phyloP scores from a whole-genome alignment of 164 flowering plant species.

The Umbilicus rupestris region DNA sequence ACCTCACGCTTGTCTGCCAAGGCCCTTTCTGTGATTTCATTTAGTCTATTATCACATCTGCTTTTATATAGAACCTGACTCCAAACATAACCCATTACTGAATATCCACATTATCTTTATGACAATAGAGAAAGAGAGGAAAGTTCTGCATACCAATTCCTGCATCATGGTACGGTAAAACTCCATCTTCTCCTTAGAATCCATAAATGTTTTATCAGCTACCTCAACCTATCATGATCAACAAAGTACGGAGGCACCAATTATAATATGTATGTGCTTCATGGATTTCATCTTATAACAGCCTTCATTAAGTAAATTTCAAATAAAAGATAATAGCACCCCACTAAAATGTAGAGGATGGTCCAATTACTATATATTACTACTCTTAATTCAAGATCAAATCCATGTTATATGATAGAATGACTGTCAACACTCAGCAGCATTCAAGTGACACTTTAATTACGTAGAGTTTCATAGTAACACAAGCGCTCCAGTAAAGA shows the following conservation, averaged over 20 bases:
- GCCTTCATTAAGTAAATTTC: too few relatives aligned
- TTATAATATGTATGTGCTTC: not conserved
- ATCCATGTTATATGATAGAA: not conserved
- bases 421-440: not conserved
- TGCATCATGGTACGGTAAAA: conserved; percentile 67
- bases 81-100: not conserved
- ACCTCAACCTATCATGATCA: conserved; percentile 29
- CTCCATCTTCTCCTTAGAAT: conserved; percentile 64
- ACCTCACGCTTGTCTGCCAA: conserved; percentile 86
- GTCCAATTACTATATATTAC: not conserved
- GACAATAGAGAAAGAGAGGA: not conserved
- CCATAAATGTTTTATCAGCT: conserved; percentile 35
- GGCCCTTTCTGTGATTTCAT: conserved; percentile 87
- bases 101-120: not conserved
- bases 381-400: not conserved
- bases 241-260: not conserved
- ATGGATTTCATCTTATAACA: not conserved
- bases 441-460: too few relatives aligned
- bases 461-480: too few relatives aligned
- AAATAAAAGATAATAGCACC: not conserved
- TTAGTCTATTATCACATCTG: conserved; percentile 83
- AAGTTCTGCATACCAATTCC: conserved; percentile 44
- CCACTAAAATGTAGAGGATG: not conserved
- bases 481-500: not conserved
- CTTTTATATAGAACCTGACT: conserved; percentile 77